Conservation (phyloP, 2,329 filamentous ascomycete species). For the Alternaria alternata region DNA sequence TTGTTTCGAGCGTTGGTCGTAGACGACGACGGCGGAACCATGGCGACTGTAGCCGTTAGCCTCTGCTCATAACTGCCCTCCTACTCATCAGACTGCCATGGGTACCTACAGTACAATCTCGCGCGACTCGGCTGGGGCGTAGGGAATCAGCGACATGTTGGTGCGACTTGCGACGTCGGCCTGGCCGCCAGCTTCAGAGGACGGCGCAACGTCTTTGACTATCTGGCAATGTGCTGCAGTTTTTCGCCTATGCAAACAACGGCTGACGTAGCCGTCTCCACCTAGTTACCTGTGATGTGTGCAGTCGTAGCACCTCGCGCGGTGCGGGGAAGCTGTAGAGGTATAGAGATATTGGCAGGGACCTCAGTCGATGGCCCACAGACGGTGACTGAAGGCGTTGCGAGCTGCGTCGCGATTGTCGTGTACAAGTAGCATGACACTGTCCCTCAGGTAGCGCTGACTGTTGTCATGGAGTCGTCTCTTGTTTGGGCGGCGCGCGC, state of each 20-base stretch:
- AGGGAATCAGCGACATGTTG: conserved; percentile 77
- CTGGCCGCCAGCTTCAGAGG: conserved; percentile 11
- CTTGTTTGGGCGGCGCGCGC: conserved; percentile 23
- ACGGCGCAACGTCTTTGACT: conserved; percentile 10
- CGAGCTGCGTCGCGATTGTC: conserved; percentile 22
- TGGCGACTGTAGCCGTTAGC: conserved; percentile 72
- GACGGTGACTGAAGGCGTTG: conserved; percentile 12
- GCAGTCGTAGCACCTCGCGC: conserved; percentile 15
- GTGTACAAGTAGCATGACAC: conserved; percentile 23
- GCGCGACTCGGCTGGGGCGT: conserved; percentile 74
- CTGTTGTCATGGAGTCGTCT: conserved; percentile 33
- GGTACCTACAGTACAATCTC: conserved; percentile 79
- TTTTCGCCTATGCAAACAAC: conserved; percentile 2
- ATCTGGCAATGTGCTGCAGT: background rate
- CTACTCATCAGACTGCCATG: background rate
- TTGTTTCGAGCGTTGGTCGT: conserved; percentile 83
- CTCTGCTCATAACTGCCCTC: background rate
- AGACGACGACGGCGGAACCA: conserved; percentile 89
- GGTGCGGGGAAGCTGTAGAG: conserved; percentile 35
- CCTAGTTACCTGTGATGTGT: conserved; percentile 1
- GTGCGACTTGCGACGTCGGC: conserved; percentile 38
- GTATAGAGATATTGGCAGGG: conserved; percentile 5
- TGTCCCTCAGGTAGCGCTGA: conserved; percentile 13
- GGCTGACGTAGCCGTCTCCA: conserved; percentile 12
- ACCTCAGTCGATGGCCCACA: conserved; percentile 29